These are phyloP conservation scores for Colletotrichum tofieldiae DNA, from an alignment of 2,329 filamentous ascomycete species.

Conservation along the genomic window DNA sequence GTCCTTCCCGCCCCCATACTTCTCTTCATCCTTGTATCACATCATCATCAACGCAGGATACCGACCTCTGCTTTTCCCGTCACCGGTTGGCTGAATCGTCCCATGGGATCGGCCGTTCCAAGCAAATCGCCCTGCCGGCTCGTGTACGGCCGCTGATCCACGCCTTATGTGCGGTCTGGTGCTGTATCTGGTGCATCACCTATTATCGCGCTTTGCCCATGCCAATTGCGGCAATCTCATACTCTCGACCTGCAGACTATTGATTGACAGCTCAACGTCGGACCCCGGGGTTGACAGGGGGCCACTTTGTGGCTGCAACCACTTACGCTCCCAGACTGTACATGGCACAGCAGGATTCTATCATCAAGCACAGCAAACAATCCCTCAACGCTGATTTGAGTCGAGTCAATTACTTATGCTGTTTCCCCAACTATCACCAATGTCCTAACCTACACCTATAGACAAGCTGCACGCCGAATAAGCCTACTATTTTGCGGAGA, in stretches of 20 bases:
- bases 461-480: neutral
- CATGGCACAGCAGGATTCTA: neutral
- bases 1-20: neutral
- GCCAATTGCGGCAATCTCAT: slow-evolving; percentile 18
- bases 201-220: slow-evolving; percentile 6
- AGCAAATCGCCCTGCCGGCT: slow-evolving; percentile 11
- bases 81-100: slow-evolving; percentile 19
- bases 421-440: neutral
- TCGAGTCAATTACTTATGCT: neutral
- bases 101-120: slow-evolving; percentile 16
- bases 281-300: slow-evolving; percentile 25
- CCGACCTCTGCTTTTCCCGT: neutral
- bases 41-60: slow-evolving; percentile 27
- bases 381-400: neutral
- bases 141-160: slow-evolving; percentile 14
- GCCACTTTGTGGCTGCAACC: slow-evolving; percentile 30
- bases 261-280: slow-evolving; percentile 33
- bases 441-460: neutral
- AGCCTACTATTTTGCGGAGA: neutral
- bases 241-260: slow-evolving; percentile 13
- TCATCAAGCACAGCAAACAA: neutral
- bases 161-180: slow-evolving; percentile 17
- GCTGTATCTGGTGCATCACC: slow-evolving; percentile 24
- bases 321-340: slow-evolving; percentile 12
- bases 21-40: slow-evolving; percentile 30